These are phyloP conservation scores for Fusarium nygamai DNA, from an alignment of 2,329 filamentous ascomycete species.

Conservation along the genomic window DNA sequence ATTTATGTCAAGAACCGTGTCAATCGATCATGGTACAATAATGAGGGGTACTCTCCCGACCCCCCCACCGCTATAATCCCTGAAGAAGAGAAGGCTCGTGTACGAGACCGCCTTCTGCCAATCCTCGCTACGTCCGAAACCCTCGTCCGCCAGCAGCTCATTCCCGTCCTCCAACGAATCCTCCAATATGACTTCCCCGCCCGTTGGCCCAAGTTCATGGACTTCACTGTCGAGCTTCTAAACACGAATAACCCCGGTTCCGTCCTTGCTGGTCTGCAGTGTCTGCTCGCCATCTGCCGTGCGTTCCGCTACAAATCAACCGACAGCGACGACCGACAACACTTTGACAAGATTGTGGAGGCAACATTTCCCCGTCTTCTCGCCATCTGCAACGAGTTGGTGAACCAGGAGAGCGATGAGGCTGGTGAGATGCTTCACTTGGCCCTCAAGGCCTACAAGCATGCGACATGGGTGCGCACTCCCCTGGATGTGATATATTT, in stretches of 20 bases:
- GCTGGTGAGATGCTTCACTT: slow-evolving; percentile 97
- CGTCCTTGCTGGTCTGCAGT: slow-evolving; percentile 93
- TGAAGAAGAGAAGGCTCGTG: slow-evolving; percentile 87
- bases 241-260: slow-evolving; percentile 86
- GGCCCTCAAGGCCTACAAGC: slow-evolving; percentile 96
- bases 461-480: slow-evolving; percentile 84
- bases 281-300: slow-evolving; percentile 91
- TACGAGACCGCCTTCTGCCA: slow-evolving; percentile 88
- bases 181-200: slow-evolving; percentile 94
- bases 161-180: slow-evolving; percentile 95
- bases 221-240: slow-evolving; percentile 89
- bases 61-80: slow-evolving; percentile 70
- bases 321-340: slow-evolving; percentile 78
- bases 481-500: slow-evolving; percentile 2
- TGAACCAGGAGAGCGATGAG: slow-evolving; percentile 91
- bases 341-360: slow-evolving; percentile 95
- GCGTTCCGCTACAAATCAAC: slow-evolving; percentile 92
- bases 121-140: slow-evolving; percentile 83
- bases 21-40: slow-evolving; percentile 86
- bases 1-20: slow-evolving; percentile 99
- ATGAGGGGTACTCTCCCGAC: slow-evolving; percentile 78
- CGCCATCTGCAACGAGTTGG: slow-evolving; percentile 85
- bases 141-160: slow-evolving; percentile 88
- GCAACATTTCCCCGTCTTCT: slow-evolving; percentile 89
- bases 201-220: slow-evolving; percentile 93